These are phyloP conservation scores for Cryptococcus depauperatus DNA, from an alignment of 1,284 basidiomycete species.

Conservation along the genomic window DNA sequence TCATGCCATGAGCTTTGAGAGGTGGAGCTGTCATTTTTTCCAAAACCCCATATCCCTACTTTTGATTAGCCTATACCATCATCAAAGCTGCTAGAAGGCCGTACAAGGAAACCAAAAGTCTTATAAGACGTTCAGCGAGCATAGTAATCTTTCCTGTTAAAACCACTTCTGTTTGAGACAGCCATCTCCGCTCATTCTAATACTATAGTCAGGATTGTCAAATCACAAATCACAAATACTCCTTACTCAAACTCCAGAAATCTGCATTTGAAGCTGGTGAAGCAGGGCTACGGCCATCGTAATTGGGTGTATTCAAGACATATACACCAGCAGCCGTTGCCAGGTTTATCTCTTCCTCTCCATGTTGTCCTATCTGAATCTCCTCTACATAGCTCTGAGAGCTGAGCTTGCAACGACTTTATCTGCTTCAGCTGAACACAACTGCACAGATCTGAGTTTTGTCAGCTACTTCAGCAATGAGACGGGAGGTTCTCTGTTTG, in stretches of 20 bases:
- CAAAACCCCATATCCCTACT: slow-evolving; percentile 32
- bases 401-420: slow-evolving; percentile 13
- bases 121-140: slow-evolving; percentile 27
- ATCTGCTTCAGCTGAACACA: slow-evolving; percentile 33
- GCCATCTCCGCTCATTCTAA: slow-evolving; percentile 28
- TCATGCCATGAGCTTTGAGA: slow-evolving; percentile 34
- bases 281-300: slow-evolving; percentile 28
- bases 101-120: slow-evolving; percentile 38
- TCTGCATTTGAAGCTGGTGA: slow-evolving; percentile 33
- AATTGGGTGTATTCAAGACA: slow-evolving; percentile 38
- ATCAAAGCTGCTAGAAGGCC: slow-evolving; percentile 2
- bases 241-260: slow-evolving; percentile 27
- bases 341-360: slow-evolving; percentile 20
- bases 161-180: slow-evolving; percentile 23
- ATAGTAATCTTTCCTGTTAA: slow-evolving; percentile 20
- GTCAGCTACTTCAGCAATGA: too few species aligned
- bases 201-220: not conserved
- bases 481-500: too few species aligned
- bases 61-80: not conserved
- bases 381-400: slow-evolving; percentile 11
- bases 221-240: not conserved
- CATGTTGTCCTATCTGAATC: not conserved
- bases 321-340: slow-evolving; percentile 38
- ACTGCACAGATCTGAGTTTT: too few species aligned
- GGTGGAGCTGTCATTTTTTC: slow-evolving; percentile 39